Conservation (phyloP, 176 grass and related monocot species). For the Tillandsia fasciculata region DNA sequence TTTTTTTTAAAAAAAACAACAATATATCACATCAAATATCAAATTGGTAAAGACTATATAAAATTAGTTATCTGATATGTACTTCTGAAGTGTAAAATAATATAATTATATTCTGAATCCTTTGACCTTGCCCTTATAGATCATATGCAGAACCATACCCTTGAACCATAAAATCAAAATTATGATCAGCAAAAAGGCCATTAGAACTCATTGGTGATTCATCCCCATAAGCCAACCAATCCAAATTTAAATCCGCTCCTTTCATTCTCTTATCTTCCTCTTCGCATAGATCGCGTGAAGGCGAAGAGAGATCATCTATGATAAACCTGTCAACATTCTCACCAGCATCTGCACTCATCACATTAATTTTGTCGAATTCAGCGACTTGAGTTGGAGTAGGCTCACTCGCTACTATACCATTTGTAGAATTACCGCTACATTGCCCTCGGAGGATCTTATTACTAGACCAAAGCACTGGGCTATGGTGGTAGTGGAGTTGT, state of each 20-base stretch:
- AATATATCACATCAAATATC: too few relatives aligned
- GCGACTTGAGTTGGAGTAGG: background rate
- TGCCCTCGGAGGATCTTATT: slow-evolving; percentile 15
- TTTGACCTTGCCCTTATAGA: slow-evolving; percentile 15
- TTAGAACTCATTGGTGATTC: slow-evolving; percentile 37
- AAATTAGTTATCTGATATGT: too few relatives aligned
- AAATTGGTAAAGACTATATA: too few relatives aligned
- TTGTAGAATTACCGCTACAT: slow-evolving; percentile 10
- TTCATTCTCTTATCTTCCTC: background rate
- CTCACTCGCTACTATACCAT: slow-evolving; percentile 22
- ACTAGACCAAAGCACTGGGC: slow-evolving; percentile 37
- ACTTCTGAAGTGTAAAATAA: too few relatives aligned
- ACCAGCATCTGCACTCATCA: slow-evolving; percentile 17
- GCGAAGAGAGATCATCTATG: slow-evolving; percentile 36
- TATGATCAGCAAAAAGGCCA: slow-evolving; percentile 39
- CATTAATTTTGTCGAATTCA: slow-evolving; percentile 7
- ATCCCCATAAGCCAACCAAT: slow-evolving; percentile 60
- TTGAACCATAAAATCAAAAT: slow-evolving; percentile 30
- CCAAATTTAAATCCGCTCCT: background rate
- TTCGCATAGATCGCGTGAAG: slow-evolving; percentile 32
- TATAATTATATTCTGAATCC: background rate
- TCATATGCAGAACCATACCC: slow-evolving; percentile 48
- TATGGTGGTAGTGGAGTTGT: slow-evolving; percentile 33
- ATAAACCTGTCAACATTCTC: slow-evolving; percentile 4
- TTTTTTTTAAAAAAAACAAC: too few relatives aligned